Evolutionary conservation across 106 monocot genomes (phyloP).

Genomic region (Dioscorea dumetorum): DNA sequence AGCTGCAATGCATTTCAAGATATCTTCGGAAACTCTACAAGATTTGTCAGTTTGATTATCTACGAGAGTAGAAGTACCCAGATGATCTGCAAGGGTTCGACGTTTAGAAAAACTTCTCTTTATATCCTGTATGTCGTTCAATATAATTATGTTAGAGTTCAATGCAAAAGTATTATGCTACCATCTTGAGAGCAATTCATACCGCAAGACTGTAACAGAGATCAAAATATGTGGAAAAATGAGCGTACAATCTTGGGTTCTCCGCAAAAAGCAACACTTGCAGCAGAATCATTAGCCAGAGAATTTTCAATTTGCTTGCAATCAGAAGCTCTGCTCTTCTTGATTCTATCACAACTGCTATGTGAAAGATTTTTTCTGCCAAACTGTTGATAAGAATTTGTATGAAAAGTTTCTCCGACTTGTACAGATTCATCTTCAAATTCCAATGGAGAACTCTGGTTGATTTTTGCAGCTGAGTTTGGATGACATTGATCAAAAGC

Average conservation of each 20-base stretch:
- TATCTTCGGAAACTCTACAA: conserved; percentile 81
- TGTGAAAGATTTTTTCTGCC: conserved; percentile 11
- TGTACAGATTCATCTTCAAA: not conserved
- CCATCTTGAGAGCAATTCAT: not conserved
- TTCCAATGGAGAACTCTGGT: not conserved
- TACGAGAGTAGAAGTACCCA: conserved; percentile 38
- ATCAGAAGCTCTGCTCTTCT: conserved; percentile 7
- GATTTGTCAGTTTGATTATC: conserved; percentile 50
- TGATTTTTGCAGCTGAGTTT: conserved; percentile 15
- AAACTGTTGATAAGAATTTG: not conserved
- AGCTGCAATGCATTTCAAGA: conserved; percentile 71
- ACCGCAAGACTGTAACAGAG: not conserved
- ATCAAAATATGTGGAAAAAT: not conserved
- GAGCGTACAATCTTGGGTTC: conserved; percentile 20
- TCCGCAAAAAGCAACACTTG: not conserved
- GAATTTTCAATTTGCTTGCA: conserved; percentile 14
- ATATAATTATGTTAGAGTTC: not conserved
- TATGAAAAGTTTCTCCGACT: conserved; percentile 9
- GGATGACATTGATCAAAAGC: conserved; percentile 37
- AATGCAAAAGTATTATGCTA: not conserved
- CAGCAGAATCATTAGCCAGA: conserved; percentile 1
- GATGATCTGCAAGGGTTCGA: conserved; percentile 61
- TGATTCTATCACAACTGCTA: conserved; percentile 2
- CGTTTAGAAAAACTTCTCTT: conserved; percentile 22
- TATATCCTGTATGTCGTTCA: conserved; percentile 24